These are phyloP conservation scores for Porcisia hertigi DNA, from an alignment of 208 protist species.

Conservation along the genomic window DNA sequence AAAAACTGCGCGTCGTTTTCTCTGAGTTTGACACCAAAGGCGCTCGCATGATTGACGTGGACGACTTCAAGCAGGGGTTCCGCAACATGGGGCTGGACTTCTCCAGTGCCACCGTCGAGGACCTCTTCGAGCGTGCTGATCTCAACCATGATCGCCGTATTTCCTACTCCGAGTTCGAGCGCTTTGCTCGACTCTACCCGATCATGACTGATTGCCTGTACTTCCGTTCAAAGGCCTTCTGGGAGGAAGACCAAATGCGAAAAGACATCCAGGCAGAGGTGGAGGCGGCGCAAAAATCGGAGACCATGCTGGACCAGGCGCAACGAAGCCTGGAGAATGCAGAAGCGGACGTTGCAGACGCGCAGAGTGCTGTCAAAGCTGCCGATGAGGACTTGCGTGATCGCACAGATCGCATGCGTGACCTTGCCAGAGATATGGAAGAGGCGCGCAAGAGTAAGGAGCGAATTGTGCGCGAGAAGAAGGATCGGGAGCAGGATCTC, in stretches of 20 bases:
- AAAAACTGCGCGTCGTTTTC: slow-evolving; percentile 90
- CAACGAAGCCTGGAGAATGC: slow-evolving; percentile 53
- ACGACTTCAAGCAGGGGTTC: slow-evolving; percentile 87
- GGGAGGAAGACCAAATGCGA: slow-evolving; percentile 88
- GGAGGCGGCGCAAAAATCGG: slow-evolving; percentile 66
- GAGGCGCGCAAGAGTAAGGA: slow-evolving; percentile 79
- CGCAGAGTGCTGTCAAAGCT: slow-evolving; percentile 53
- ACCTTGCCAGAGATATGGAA: slow-evolving; percentile 83
- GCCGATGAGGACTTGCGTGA: slow-evolving; percentile 83
- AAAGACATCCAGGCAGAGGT: slow-evolving; percentile 83
- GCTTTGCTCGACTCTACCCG: slow-evolving; percentile 85
- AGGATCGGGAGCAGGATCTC: slow-evolving; percentile 82
- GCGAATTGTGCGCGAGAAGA: slow-evolving; percentile 71
- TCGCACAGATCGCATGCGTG: slow-evolving; percentile 77
- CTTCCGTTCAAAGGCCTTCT: slow-evolving; percentile 91
- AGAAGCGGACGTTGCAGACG: slow-evolving; percentile 60
- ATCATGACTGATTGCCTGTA: slow-evolving; percentile 92
- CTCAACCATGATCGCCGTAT: slow-evolving; percentile 83
- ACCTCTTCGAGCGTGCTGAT: slow-evolving; percentile 89
- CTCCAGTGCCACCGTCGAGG: slow-evolving; percentile 83
- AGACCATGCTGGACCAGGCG: slow-evolving; percentile 60
- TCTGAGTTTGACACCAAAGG: slow-evolving; percentile 86
- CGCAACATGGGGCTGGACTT: slow-evolving; percentile 83
- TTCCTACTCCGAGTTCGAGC: slow-evolving; percentile 90
- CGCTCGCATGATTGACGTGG: slow-evolving; percentile 74